Evolutionary conservation across 345 rosid genomes (phyloP), one percentile per base, ranked within the genome.

Genomic region (Capsella bursapastoris): DNA sequence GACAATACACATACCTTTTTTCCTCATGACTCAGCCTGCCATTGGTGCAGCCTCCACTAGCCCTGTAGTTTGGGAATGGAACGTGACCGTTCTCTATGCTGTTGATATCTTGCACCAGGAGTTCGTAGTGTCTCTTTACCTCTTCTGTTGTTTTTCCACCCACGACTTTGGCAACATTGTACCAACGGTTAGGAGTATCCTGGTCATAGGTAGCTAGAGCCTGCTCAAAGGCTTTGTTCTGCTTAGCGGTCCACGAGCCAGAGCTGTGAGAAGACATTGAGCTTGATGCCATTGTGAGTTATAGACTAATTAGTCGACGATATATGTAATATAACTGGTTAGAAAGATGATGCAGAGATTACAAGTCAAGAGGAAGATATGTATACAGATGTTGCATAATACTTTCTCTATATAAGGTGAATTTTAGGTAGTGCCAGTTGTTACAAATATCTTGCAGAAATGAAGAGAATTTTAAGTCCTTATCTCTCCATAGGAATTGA

Each of bases 101-200:
- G 66, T 83, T 75, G 57, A 92, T 81, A 69, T 92, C 97, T 51
- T 81, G 72, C 66, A 86, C 84, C 8, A 91, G 93, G 34, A 75
- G 68, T 60, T 89, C 90, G 18, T 89, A 91, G 78, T 89, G 96
- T 75, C 75, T 77, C 80, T 83, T 88, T 61, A 86, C 89, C 77
- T 91, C 93, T n/a, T 91, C 96, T 0, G 87, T 79, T 14, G 92
- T 92, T 78, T 87, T 92, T 31, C 88, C 92, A 9, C 86, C 93
- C 15, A 92, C 97, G 0, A 88, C 88, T 75, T 40, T 83, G 63
- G 97, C 96, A 8, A 92, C 84, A 80, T 92, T 90, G 68, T 80
- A 57, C 97, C 97, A 92, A 35, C 97, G 91, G 83, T 90, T 90
- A 0, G 96, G 97, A 5, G 96, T 92, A 72, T 92, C 97, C 79